Evolutionary conservation across 441 rosid species (phyloP).

Genomic region (Dalechampia spathulata): DNA sequence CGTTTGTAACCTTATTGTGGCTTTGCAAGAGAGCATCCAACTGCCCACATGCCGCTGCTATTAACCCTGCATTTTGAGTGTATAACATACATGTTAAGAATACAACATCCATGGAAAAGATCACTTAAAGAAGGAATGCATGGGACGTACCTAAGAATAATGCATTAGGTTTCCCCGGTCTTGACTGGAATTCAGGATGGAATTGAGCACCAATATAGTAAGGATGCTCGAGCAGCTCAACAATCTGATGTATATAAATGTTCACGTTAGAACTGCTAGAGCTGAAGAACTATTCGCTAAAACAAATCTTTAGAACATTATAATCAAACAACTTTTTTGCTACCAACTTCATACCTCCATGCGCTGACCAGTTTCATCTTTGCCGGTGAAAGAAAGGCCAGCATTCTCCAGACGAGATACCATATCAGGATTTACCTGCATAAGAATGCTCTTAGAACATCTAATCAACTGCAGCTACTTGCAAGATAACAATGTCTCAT

Average conservation of each 20-base stretch:
- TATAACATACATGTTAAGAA: neutral
- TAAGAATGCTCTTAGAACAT: neutral
- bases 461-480: neutral
- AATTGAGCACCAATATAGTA: conserved; percentile 85
- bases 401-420: conserved; percentile 61
- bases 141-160: conserved; percentile 54
- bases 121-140: neutral
- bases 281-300: too few species aligned
- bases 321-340: neutral
- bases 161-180: conserved; percentile 91
- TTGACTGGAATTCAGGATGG: conserved; percentile 95
- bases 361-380: conserved; percentile 77
- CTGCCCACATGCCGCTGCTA: conserved; percentile 80
- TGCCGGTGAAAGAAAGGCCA: conserved; percentile 79
- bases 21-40: conserved; percentile 37
- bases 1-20: conserved; percentile 23
- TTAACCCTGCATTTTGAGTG: conserved; percentile 46
- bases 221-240: conserved; percentile 77
- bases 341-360: conserved; percentile 58
- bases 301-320: neutral
- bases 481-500: neutral
- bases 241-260: conserved; percentile 41
- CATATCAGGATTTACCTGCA: conserved; percentile 87
- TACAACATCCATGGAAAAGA: neutral
- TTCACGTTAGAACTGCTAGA: too few species aligned